Conservation (phyloP, 1,284 basidiomycete species). For the Ceratobasidium sp. region DNA sequence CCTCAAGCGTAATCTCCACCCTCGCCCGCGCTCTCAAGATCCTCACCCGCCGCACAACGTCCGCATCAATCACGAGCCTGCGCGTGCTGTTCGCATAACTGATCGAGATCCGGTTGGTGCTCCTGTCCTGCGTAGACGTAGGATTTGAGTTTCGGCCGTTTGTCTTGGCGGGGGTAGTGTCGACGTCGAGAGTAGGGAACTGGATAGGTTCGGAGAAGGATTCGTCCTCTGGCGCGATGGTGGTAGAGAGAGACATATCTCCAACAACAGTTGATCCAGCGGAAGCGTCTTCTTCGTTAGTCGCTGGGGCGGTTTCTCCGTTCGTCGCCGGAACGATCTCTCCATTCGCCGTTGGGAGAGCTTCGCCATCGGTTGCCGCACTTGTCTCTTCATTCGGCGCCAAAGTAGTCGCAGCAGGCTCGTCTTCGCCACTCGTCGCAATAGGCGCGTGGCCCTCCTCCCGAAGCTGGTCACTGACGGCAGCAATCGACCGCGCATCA, state of each 20-base stretch:
- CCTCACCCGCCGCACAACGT: constrained; percentile 81
- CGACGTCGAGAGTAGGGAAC: constrained; percentile 20
- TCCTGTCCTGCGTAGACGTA: neutral
- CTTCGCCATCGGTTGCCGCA: neutral
- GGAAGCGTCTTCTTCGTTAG: neutral
- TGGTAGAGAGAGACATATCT: constrained; percentile 13
- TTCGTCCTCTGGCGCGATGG: constrained; percentile 8
- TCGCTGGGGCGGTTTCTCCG: neutral
- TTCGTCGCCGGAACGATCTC: neutral
- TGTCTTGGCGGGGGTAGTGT: neutral
- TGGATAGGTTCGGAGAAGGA: constrained; percentile 28
- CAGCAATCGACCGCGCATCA: neutral
- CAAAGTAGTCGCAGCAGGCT: neutral
- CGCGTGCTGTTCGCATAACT: constrained; percentile 90
- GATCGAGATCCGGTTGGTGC: constrained; percentile 74
- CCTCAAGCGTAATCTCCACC: constrained; percentile 77
- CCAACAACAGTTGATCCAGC: neutral
- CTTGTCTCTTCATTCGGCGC: neutral
- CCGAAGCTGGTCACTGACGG: neutral
- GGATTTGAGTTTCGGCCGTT: neutral
- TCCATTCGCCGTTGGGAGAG: neutral
- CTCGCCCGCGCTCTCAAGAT: constrained; percentile 85
- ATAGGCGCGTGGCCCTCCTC: neutral
- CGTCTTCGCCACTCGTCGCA: neutral
- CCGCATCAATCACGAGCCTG: constrained; percentile 88